These are phyloP conservation scores for Tuber umbilicatum DNA, from an alignment of 495 filamentous ascomycete genomes.

Conservation along the genomic window DNA sequence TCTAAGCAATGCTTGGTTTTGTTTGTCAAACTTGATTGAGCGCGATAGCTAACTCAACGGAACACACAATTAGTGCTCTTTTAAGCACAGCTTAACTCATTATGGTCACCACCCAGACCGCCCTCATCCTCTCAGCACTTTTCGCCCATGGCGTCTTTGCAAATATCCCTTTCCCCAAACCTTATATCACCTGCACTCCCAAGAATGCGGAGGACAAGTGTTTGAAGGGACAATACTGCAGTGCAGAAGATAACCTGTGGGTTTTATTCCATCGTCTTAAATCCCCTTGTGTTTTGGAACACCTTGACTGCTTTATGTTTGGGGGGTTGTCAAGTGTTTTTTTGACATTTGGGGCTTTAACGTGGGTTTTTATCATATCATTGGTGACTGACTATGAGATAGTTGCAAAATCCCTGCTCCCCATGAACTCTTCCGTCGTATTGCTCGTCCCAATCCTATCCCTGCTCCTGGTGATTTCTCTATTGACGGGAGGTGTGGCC, in stretches of 20 bases:
- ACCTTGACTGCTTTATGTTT: not conserved
- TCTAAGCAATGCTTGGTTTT: conserved; percentile 9
- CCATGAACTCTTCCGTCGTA: conserved; percentile 13
- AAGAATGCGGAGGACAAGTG: conserved; percentile 1
- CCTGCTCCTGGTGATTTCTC: conserved; percentile 33
- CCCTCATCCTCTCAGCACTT: conserved; percentile 30
- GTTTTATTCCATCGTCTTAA: conserved; percentile 3
- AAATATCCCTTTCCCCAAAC: conserved; percentile 14
- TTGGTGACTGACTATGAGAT: not conserved
- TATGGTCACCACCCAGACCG: conserved; percentile 18
- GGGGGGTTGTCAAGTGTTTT: not conserved
- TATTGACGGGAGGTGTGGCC: conserved; percentile 22
- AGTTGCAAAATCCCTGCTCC: conserved; percentile 7
- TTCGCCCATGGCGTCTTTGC: conserved; percentile 28
- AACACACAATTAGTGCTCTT: conserved; percentile 12
- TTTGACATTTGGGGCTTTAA: not conserved
- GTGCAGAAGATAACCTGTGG: not conserved
- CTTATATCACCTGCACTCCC: conserved; percentile 8
- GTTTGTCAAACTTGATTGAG: not conserved
- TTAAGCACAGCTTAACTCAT: conserved; percentile 25
- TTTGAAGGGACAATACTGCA: conserved; percentile 14
- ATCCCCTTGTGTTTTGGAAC: not conserved
- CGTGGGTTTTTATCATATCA: not conserved
- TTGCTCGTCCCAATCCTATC: conserved; percentile 17
- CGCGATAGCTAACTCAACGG: conserved; percentile 2